A percentile compares a stretch with the other conserved stretches of the same genome.
These are phyloP conservation scores for Agrocybe praecox DNA, from an alignment of 768 basidiomycete species.

Conservation along the genomic window DNA sequence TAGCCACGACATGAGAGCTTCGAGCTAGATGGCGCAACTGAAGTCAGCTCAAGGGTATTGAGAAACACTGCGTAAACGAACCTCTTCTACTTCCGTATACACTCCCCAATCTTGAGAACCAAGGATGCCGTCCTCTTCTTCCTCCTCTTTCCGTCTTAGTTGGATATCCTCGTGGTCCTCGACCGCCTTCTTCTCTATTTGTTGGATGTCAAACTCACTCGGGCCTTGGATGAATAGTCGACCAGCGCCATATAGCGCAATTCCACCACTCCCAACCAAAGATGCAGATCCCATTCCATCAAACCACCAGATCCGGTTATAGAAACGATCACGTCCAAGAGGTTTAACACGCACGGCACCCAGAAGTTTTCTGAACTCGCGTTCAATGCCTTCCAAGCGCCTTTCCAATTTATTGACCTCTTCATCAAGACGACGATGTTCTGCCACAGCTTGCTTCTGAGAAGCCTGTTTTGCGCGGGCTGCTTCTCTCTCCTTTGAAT, in stretches of 20 bases:
- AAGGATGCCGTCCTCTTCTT: conserved; percentile 76
- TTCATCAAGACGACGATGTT: conserved; percentile 84
- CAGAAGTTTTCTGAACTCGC: conserved; percentile 90
- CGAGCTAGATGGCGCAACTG: conserved; percentile 52
- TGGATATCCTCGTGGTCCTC: conserved; percentile 60
- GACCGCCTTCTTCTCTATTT: conserved; percentile 60
- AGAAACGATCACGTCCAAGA: conserved; percentile 90
- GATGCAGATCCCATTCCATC: conserved; percentile 91
- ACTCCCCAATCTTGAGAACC: conserved; percentile 87
- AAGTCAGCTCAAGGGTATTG: conserved; percentile 11
- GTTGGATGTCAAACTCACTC: conserved; percentile 75
- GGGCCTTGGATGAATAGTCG: conserved; percentile 93
- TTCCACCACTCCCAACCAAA: conserved; percentile 76
- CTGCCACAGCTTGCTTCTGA: conserved; percentile 79
- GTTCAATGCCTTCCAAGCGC: conserved; percentile 84
- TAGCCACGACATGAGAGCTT: conserved; percentile 85
- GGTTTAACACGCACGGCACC: conserved; percentile 87
- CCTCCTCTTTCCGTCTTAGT: conserved; percentile 74
- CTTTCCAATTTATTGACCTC: conserved; percentile 85
- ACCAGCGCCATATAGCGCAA: conserved; percentile 85
- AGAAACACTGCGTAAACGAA: conserved; percentile 33
- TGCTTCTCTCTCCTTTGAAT: conserved; percentile 81
- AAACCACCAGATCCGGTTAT: conserved; percentile 98
- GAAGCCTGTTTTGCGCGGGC: conserved; percentile 79
- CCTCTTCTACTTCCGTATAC: conserved; percentile 87